Base-by-base conservation (phyloP, 371 early-diverging fungal species). In the Lichtheimia corymbifera region DNA sequence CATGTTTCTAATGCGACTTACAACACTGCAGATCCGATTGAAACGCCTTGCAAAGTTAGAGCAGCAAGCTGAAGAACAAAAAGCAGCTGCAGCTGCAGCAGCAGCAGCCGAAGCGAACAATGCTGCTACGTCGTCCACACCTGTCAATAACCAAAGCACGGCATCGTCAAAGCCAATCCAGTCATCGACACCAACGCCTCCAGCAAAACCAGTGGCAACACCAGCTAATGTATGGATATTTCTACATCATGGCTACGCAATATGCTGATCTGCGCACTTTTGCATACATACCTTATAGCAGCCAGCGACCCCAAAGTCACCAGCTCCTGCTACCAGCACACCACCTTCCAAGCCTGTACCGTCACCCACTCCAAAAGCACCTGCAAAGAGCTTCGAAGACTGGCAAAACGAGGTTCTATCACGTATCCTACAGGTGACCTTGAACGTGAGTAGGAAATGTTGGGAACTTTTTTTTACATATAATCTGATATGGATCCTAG, bases 341-440 rank as follows among this genome's bases (percentile, higher is more conserved):
- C 35, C 35, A 35, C 2, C 35, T 9, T 9, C 35, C 35, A 35
- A 35, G 11, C 35, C 35, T 35, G 11, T 11, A 9, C 0, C 35
- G 11, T 9, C 35, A 35, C 35, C 35, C 11, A 35, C 11, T 35
- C 6, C 35, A 6, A 35, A 64, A 3, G 63, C 59, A 58, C 74
- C 88, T 6, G 76, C 76, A 22, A 83, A 86, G 65, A 73, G 85
- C n/a, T 85, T 91, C 64, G 91, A 88, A 18, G 89, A 91, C 41
- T 95, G 97, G 97, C 91, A 92, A 66, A 88, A 92, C 64, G 88
- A 88, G 49, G 91, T 91, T 0, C 70, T 93, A 15, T 88, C 91
- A 15, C 87, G 83, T 57, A 82, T 96, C n/a, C 80, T 96, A 42
- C 79, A 84, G 45, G 90, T 93, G n/a, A 91, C 93, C 3, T 74